Conservation (phyloP, 2,329 filamentous ascomycete genomes). For the Fusarium haematococcum region DNA sequence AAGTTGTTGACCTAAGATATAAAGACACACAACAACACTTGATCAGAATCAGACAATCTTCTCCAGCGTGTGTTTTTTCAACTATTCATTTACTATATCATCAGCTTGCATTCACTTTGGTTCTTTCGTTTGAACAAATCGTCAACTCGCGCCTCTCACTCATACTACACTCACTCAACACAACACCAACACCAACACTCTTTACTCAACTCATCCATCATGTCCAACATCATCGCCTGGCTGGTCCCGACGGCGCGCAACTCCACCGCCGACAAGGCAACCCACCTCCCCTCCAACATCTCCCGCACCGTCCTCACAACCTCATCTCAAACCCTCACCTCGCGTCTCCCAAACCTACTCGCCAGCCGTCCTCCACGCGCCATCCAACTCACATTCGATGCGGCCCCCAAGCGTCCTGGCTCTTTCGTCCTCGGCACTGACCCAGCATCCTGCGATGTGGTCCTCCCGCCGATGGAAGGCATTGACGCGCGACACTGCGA, state of each 20-base stretch:
- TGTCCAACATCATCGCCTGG: conserved; percentile 54
- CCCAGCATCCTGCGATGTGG: conserved; percentile 50
- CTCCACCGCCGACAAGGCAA: conserved; percentile 49
- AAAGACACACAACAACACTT: conserved; percentile 1
- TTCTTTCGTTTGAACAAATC: conserved; percentile 43
- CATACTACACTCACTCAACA: conserved; percentile 17
- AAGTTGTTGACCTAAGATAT: conserved; percentile 30
- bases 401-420: conserved; percentile 48
- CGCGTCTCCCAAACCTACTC: conserved; percentile 45
- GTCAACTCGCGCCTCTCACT: conserved; percentile 19
- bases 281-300: conserved; percentile 48
- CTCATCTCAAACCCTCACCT: conserved; percentile 43
- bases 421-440: conserved; percentile 56
- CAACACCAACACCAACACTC: conserved; percentile 2
- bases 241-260: conserved; percentile 52
- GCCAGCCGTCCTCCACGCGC: conserved; percentile 45
- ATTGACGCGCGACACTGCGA: conserved; percentile 53
- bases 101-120: conserved; percentile 7
- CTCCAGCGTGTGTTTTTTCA: conserved; percentile 32
- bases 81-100: background rate
- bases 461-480: conserved; percentile 50
- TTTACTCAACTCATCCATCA: conserved; percentile 1
- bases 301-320: conserved; percentile 41
- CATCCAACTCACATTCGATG: conserved; percentile 52
- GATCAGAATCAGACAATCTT: conserved; percentile 13